Base-by-base conservation (phyloP, 225 moss, liverwort and hornwort genomes). In the Straminergon stramineum region DNA sequence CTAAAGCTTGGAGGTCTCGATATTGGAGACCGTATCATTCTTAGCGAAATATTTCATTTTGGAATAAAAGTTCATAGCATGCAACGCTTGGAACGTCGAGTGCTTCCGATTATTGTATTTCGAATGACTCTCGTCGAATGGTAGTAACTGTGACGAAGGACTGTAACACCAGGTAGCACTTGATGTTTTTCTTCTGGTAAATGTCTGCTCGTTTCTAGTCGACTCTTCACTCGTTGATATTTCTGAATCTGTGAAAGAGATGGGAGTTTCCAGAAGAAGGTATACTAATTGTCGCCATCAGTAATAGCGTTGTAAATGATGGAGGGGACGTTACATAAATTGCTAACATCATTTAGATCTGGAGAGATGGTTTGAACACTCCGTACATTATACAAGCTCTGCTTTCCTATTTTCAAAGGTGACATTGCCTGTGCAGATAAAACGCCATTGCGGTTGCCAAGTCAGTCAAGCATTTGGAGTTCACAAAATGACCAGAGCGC, bases 371-470 rank as follows among this genome's bases (percentile, higher is more conserved):
- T 69, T 70, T 65, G 30, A 51, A 39, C 68, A 53, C 52, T 85
- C 39, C 4, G 34, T 60, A 75, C 41, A 55, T 31, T n/a, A 64
- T 43, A 41, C 61, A 56, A 22, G n/a, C 35, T 71, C 82, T 64
- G 61, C 51, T 88, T 39, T 61, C 61, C 69, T 20, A 28, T 85
- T 27, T 35, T 88, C 17, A 82, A 63, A 69, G 32, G 55, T 81
- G 82, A 28, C 76, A 32, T 64, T 82, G 90, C 17, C 13, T 71
- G 82, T 73, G 92, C 92, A 91, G 92, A 66, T 78, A 48, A 32
- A 80, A 62, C 73, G 43, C 43, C 19, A 13, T 73, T 85, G 41
- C 73, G 45, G 45, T 81, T 73, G 26, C 55, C 73, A 56, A 30
- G 75, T 90, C 76, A 76, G 77, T 79, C 22, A 58, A 82, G 73